A percentile compares a stretch with the other conserved stretches of the same genome.
Conservation (phyloP, 2,329 filamentous ascomycete species). For the Didymella keratinophila region DNA sequence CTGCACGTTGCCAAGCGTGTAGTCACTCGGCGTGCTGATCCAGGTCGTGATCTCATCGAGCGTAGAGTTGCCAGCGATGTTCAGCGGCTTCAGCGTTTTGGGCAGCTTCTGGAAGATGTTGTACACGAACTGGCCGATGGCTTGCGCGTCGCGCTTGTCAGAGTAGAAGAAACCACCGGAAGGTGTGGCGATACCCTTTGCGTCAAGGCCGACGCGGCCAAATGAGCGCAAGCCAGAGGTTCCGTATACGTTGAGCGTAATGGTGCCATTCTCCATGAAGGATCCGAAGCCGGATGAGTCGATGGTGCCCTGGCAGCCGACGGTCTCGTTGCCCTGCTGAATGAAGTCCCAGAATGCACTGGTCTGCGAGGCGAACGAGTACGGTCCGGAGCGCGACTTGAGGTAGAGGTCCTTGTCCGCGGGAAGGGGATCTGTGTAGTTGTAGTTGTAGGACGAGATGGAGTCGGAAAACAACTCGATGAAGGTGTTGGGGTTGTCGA, state of each 20-base stretch:
- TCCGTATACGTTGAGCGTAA: slow-evolving; percentile 66
- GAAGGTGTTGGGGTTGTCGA: slow-evolving; percentile 65
- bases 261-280: slow-evolving; percentile 55
- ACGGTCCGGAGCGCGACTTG: slow-evolving; percentile 58
- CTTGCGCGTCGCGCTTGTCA: slow-evolving; percentile 57
- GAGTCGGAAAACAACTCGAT: slow-evolving; percentile 56
- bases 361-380: slow-evolving; percentile 62
- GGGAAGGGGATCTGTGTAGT: slow-evolving; percentile 55
- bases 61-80: slow-evolving; percentile 57
- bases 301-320: slow-evolving; percentile 63
- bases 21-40: slow-evolving; percentile 58
- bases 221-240: slow-evolving; percentile 62
- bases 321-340: slow-evolving; percentile 53
- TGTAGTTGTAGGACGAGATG: slow-evolving; percentile 59
- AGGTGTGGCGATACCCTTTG: slow-evolving; percentile 55
- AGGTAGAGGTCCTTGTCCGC: slow-evolving; percentile 59
- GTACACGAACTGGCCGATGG: slow-evolving; percentile 61
- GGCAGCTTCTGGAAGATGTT: slow-evolving; percentile 60
- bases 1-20: slow-evolving; percentile 60
- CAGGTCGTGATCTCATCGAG: slow-evolving; percentile 60
- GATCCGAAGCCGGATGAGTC: slow-evolving; percentile 57
- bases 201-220: slow-evolving; percentile 58
- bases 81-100: slow-evolving; percentile 56
- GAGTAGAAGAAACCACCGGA: slow-evolving; percentile 56
- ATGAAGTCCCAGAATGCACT: slow-evolving; percentile 62